phyloP scores from a whole-genome alignment of 306 rosid genomes.

The Cucumis cinereus region DNA sequence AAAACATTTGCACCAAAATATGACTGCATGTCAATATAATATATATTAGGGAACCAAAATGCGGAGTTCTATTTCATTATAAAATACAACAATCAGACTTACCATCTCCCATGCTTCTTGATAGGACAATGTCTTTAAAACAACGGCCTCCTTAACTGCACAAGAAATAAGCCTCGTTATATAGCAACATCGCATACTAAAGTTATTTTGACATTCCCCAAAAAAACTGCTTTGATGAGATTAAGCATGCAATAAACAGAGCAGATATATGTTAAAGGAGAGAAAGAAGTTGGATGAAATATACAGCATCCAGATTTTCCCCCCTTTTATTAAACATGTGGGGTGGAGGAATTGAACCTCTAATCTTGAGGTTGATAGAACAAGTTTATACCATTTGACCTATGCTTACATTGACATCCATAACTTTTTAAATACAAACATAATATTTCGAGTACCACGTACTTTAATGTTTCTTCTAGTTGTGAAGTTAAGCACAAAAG shows the following conservation, averaged over 20 bases:
- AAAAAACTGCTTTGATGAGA: background rate
- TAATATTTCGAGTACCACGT: background rate
- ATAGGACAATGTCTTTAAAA: constrained; percentile 78
- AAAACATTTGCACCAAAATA: constrained; percentile 99
- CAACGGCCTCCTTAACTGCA: constrained; percentile 96
- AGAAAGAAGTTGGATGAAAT: background rate
- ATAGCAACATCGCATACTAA: constrained; percentile 4
- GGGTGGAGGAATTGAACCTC: too few relatives aligned
- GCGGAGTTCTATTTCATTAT: background rate
- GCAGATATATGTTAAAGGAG: background rate
- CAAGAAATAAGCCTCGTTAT: constrained; percentile 18
- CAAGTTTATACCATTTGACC: too few relatives aligned
- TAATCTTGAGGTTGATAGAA: too few relatives aligned
- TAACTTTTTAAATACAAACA: background rate
- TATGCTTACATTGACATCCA: background rate
- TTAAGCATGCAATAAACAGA: background rate
- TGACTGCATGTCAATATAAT: constrained; percentile 55
- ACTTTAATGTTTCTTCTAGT: background rate
- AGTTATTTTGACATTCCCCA: background rate
- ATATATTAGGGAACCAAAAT: constrained; percentile 9
- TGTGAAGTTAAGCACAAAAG: constrained; percentile 1
- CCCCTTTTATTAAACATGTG: too few relatives aligned
- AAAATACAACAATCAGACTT: constrained; percentile 16
- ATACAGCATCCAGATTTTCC: background rate
- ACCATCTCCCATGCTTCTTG: constrained; percentile 99